phyloP scores from a whole-genome alignment of 495 filamentous ascomycete genomes.

The Melanomma pulvis-pyrius region DNA sequence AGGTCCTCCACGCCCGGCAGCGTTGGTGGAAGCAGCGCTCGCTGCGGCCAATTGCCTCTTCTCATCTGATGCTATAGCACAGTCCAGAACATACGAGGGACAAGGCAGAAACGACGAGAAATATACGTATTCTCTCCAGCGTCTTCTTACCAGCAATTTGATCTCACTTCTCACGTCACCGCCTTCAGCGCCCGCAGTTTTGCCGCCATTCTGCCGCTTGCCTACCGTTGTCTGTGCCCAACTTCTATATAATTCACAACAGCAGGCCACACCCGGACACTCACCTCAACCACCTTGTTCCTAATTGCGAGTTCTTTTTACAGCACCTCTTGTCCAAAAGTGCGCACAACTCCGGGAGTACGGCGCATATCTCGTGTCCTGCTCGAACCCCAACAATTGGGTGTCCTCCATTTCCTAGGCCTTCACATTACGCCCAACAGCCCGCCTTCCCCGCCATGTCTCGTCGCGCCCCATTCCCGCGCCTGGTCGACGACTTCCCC shows the following conservation, averaged over 20 bases:
- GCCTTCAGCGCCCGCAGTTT: not conserved
- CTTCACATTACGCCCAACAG: too few relatives aligned
- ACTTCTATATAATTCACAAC: not conserved
- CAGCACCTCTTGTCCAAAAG: not conserved
- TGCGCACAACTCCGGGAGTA: too few relatives aligned
- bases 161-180: not conserved
- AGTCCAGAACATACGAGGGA: not conserved
- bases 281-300: not conserved
- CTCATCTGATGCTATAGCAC: not conserved
- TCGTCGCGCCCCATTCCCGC: slow-evolving; percentile 12
- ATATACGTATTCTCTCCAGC: too few relatives aligned
- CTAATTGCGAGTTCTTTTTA: not conserved
- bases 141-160: not conserved
- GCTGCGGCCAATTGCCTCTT: not conserved
- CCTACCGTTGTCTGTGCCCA: too few relatives aligned
- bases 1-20: not conserved
- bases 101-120: too few relatives aligned
- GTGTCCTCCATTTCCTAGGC: too few relatives aligned
- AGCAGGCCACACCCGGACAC: not conserved
- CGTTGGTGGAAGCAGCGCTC: not conserved
- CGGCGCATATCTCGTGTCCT: too few relatives aligned
- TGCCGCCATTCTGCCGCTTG: not conserved
- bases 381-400: too few relatives aligned
- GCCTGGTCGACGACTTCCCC: slow-evolving; percentile 65
- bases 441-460: not conserved